Percentiles rank a stretch among this genome's conserved stretches.
Evolutionary conservation across 2,329 filamentous ascomycete species (phyloP).

Genomic region (Fusarium subtropicale): DNA sequence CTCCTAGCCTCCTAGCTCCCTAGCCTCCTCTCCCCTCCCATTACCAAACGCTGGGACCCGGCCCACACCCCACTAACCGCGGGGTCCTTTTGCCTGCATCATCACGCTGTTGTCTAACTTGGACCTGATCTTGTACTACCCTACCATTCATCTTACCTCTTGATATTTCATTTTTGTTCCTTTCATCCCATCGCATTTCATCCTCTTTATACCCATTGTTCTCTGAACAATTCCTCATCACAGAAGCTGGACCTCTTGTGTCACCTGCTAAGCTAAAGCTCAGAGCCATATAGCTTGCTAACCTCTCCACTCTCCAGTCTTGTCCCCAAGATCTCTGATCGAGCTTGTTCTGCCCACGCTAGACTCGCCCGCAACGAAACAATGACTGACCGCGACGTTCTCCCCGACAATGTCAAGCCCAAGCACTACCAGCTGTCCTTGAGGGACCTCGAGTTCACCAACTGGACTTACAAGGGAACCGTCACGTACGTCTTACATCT

Average conservation of each 20-base stretch:
- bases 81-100: conserved; percentile 31
- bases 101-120: conserved; percentile 32
- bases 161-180: conserved; percentile 9
- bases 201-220: conserved; percentile 17
- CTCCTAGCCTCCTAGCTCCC: no score
- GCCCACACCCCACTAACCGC: conserved; percentile 36
- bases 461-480: conserved; percentile 83
- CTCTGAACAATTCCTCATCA: background rate
- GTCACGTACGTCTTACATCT: conserved; percentile 64
- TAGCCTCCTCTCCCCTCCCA: background rate
- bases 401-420: conserved; percentile 77
- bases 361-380: conserved; percentile 51
- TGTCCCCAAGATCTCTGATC: conserved; percentile 45
- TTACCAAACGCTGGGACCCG: conserved; percentile 22
- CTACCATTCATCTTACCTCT: conserved; percentile 15
- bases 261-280: conserved; percentile 34
- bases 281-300: conserved; percentile 42
- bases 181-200: background rate
- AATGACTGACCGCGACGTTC: conserved; percentile 71
- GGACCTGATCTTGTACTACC: background rate
- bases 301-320: conserved; percentile 38
- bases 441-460: conserved; percentile 80
- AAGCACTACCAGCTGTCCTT: conserved; percentile 87
- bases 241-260: conserved; percentile 6
- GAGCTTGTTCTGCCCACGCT: conserved; percentile 54